Evolutionary conservation across 352 stramenopile species (phyloP), one percentile per base, ranked within the genome.

Genomic region (Globisporangium rhizosaccharum): DNA sequence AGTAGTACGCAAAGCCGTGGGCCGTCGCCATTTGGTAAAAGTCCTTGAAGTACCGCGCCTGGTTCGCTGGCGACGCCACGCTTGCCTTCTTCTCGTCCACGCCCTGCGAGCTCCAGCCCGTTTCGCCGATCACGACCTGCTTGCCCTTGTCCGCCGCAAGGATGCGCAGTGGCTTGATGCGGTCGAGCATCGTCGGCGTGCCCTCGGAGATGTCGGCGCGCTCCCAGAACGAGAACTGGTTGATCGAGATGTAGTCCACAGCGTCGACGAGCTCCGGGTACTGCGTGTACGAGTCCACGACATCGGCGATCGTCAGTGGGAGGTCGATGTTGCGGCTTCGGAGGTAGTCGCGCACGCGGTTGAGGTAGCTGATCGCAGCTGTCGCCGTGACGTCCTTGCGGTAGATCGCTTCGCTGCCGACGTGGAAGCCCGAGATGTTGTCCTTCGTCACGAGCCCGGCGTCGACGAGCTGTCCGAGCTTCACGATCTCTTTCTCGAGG

Each of bases 211-310:
- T 58, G 45, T 86, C 68, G 7, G 54, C 57, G 6, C 57, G 51
- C 48, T 90, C 81, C 83, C 83, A 93, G 64, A 87, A 87, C 14
- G 79, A 82, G 53, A 93, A 93, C 64, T 93, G 76, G 70, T 91
- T 93, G 41, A 88, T 71, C 20, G 75, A 84, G 20, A 90, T 60
- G 55, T 79, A 77, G 56, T 93, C 83, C 2, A 89, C 79, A 0
- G 75, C 79, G 20, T 87, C 65, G 26, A 90, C 56, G 2, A 93
- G 61, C 45, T 78, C 28, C 30, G 60, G 73, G 55, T 91, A 81
- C n/a, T 60, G 56, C 51, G 84, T 72, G 70, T 89, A 93, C 26
- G 77, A 71, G 63, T 90, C 77, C 23, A 90, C 74, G 25, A 85
- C 70, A 56, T 93, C 81, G 15, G 83, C 76, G 61, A 91, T 84